Conservation (phyloP, 805 yeast species). For the Teunomyces cretensis region DNA sequence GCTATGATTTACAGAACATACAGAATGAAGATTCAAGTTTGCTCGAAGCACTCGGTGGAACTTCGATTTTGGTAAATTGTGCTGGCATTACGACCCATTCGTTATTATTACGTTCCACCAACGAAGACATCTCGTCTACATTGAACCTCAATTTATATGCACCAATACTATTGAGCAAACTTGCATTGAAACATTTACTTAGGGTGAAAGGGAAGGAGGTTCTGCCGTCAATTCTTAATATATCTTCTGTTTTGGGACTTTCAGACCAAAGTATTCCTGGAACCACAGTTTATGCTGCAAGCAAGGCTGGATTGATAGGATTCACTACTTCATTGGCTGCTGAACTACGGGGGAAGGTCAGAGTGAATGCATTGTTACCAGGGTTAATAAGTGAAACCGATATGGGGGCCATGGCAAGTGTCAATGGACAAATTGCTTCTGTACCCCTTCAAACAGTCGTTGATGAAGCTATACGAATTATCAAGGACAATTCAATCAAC, state of each 20-base stretch:
- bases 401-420: slow-evolving; percentile 48
- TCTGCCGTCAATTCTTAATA: slow-evolving; percentile 50
- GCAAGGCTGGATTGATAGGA: slow-evolving; percentile 69
- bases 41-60: slow-evolving; percentile 25
- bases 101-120: slow-evolving; percentile 45
- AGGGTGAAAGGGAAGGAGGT: slow-evolving; percentile 14
- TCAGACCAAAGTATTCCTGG: slow-evolving; percentile 46
- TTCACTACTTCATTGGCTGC: slow-evolving; percentile 58
- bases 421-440: slow-evolving; percentile 17
- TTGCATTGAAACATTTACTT: slow-evolving; percentile 53
- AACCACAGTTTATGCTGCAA: slow-evolving; percentile 63
- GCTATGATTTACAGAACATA: slow-evolving; percentile 28
- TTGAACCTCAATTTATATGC: slow-evolving; percentile 58
- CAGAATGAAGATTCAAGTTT: neutral
- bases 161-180: slow-evolving; percentile 58
- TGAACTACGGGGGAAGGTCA: slow-evolving; percentile 56
- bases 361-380: slow-evolving; percentile 68
- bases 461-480: slow-evolving; percentile 18
- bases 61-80: slow-evolving; percentile 57
- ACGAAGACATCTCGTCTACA: slow-evolving; percentile 42
- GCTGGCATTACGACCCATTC: slow-evolving; percentile 65
- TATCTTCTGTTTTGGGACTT: slow-evolving; percentile 63
- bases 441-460: slow-evolving; percentile 31
- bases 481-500: slow-evolving; percentile 24
- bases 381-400: slow-evolving; percentile 67